Evolutionary conservation across 2,329 filamentous ascomycete species (phyloP).

Genomic region (Ophiostoma ulmi): DNA sequence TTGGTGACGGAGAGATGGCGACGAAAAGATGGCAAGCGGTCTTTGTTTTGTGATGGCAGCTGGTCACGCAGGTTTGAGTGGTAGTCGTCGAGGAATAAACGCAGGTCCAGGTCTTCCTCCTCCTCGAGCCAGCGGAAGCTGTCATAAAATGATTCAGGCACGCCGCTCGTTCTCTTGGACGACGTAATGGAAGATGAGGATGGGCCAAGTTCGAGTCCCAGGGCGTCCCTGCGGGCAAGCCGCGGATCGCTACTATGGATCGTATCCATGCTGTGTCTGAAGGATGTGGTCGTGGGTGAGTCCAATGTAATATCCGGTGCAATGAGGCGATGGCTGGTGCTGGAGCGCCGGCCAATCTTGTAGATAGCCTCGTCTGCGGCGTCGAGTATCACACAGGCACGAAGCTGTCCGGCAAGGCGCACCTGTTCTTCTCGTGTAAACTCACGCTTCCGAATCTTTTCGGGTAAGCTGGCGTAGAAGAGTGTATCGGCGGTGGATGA

Average conservation of each 20-base stretch:
- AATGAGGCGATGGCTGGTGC: constrained; percentile 32
- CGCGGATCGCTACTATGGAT: constrained; percentile 16
- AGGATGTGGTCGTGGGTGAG: constrained; percentile 21
- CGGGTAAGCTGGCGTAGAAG: constrained; percentile 66
- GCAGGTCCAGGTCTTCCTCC: constrained; percentile 63
- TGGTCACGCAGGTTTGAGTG: constrained; percentile 55
- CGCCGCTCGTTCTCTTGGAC: constrained; percentile 27
- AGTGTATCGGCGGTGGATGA: constrained; percentile 48
- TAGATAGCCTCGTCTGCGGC: constrained; percentile 53
- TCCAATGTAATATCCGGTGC: constrained; percentile 31
- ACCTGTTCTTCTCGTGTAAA: constrained; percentile 68
- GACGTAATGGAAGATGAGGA: not conserved
- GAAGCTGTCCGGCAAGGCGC: constrained; percentile 49
- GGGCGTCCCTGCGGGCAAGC: constrained; percentile 18
- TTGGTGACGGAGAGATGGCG: constrained; percentile 68
- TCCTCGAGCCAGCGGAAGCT: constrained; percentile 71
- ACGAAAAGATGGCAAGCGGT: constrained; percentile 57
- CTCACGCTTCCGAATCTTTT: constrained; percentile 65
- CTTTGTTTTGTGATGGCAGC: constrained; percentile 40
- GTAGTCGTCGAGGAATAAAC: constrained; percentile 64
- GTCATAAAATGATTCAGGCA: constrained; percentile 56
- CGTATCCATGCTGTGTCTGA: constrained; percentile 26
- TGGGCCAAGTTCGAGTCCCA: constrained; percentile 11
- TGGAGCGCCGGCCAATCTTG: constrained; percentile 41
- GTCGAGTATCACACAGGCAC: constrained; percentile 36